A percentile compares a stretch with the other conserved stretches of the same genome.
These are phyloP conservation scores for Wilcoxina mikolae DNA, from an alignment of 495 filamentous ascomycete genomes.

Conservation along the genomic window DNA sequence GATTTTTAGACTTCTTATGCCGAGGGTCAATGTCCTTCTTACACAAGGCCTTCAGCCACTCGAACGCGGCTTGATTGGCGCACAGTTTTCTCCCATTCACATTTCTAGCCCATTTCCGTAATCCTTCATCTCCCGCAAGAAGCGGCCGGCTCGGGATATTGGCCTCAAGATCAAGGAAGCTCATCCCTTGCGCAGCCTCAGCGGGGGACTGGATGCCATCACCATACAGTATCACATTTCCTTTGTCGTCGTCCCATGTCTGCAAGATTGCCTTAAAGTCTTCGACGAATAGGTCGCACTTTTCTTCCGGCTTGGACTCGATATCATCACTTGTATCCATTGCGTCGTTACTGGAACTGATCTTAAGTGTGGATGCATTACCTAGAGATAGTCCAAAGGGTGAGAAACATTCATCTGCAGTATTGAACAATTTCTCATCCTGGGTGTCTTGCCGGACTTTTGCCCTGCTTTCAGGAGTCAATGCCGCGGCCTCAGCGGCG, in stretches of 20 bases:
- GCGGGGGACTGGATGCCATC: constrained; percentile 34
- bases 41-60: constrained; percentile 49
- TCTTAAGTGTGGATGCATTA: constrained; percentile 19
- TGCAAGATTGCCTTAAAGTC: constrained; percentile 43
- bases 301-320: not conserved
- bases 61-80: constrained; percentile 48
- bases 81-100: constrained; percentile 43
- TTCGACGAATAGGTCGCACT: constrained; percentile 27
- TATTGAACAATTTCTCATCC: constrained; percentile 27
- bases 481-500: constrained; percentile 18
- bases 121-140: constrained; percentile 42
- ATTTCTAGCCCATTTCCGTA: constrained; percentile 41
- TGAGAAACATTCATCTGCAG: constrained; percentile 22
- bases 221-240: constrained; percentile 40
- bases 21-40: constrained; percentile 31
- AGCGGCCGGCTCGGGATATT: constrained; percentile 19
- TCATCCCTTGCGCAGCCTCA: constrained; percentile 27
- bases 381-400: constrained; percentile 22
- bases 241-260: constrained; percentile 46
- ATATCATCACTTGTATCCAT: constrained; percentile 3
- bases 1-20: constrained; percentile 12
- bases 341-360: not conserved
- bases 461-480: constrained; percentile 22
- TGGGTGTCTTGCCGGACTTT: constrained; percentile 26
- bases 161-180: constrained; percentile 25